Percentiles rank a stretch among this genome's conserved stretches.
phyloP scores from a whole-genome alignment of 2,329 filamentous ascomycete genomes.

The Pyrenochaeta sp. region DNA sequence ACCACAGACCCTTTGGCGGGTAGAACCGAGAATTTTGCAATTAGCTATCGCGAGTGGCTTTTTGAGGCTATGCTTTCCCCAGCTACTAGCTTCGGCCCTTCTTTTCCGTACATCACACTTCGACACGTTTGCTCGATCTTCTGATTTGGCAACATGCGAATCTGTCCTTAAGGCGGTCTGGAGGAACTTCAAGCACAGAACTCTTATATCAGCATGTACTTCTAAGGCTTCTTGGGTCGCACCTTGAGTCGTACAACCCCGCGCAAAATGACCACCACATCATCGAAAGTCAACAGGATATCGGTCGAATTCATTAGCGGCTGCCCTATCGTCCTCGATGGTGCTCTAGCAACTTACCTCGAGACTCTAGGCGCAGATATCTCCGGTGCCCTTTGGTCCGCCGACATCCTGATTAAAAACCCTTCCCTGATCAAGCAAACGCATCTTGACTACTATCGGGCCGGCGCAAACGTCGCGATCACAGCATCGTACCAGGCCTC shows the following conservation, averaged over 20 bases:
- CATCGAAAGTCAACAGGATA: constrained; percentile 9
- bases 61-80: neutral
- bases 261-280: constrained; percentile 2
- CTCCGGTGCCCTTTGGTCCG: constrained; percentile 56
- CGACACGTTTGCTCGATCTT: neutral
- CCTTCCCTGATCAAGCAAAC: constrained; percentile 53
- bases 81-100: constrained; percentile 10
- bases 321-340: constrained; percentile 53
- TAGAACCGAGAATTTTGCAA: neutral
- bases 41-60: neutral
- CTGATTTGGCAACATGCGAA: neutral
- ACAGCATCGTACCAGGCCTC: constrained; percentile 60
- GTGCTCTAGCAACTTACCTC: constrained; percentile 58
- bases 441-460: constrained; percentile 55
- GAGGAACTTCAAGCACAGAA: neutral
- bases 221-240: neutral
- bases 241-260: neutral
- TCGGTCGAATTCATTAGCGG: constrained; percentile 26
- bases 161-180: neutral
- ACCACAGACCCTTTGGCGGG: neutral
- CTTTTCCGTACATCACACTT: constrained; percentile 13
- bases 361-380: constrained; percentile 56
- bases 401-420: constrained; percentile 51
- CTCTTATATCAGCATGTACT: neutral
- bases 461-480: constrained; percentile 58